phyloP scores from a whole-genome alignment of 129 eudicot species.

The Smallanthus sonchifolius region DNA sequence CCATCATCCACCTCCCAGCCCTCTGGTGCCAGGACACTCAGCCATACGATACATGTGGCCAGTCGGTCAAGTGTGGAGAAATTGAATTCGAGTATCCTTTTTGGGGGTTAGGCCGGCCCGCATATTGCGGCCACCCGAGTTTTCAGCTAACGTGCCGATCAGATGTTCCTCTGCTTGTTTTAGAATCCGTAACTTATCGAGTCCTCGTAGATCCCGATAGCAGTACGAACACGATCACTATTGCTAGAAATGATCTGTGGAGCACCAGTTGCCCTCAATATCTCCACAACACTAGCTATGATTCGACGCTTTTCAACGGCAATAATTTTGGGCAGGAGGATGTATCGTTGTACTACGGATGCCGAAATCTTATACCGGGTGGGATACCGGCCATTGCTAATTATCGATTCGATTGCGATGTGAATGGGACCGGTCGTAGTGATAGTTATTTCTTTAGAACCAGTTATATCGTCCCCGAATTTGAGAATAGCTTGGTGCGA shows the following conservation, averaged over 20 bases:
- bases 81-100: neutral
- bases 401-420: conserved; percentile 11
- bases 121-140: neutral
- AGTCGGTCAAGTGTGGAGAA: neutral
- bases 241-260: neutral
- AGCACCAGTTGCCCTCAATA: neutral
- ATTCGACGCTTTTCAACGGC: neutral
- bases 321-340: neutral
- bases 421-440: neutral
- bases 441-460: neutral
- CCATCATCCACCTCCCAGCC: neutral
- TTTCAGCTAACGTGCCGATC: neutral
- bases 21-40: neutral
- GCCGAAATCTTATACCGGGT: neutral
- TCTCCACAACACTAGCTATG: neutral
- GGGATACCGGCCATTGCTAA: neutral
- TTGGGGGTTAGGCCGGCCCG: neutral
- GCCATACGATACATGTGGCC: neutral
- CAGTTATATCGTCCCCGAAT: too few relatives aligned
- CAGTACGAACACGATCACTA: neutral
- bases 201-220: neutral
- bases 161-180: neutral
- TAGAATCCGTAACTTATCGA: neutral
- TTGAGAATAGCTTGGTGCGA: neutral
- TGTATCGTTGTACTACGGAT: neutral